Evolutionary conservation across 164 flowering plant genomes (phyloP).

Genomic region (Vitis rotundifolia): DNA sequence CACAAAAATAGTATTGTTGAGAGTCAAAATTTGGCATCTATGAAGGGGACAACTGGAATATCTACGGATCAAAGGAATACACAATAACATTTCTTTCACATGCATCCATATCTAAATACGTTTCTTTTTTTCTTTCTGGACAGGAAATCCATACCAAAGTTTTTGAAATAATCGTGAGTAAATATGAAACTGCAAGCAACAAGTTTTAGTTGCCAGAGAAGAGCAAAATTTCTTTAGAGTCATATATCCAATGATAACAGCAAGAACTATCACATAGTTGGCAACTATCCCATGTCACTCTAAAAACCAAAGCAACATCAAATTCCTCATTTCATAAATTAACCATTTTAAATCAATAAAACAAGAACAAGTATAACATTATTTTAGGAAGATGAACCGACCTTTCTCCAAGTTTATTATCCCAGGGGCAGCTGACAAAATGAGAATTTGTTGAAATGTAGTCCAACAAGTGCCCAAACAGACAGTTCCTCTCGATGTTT

Average conservation of each 20-base stretch:
- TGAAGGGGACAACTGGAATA: too few species aligned
- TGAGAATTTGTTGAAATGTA: slow-evolving; percentile 17
- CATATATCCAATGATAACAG: too few species aligned
- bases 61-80: too few species aligned
- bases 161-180: too few species aligned
- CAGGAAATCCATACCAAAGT: too few species aligned
- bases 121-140: too few species aligned
- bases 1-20: too few species aligned
- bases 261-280: neutral
- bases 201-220: too few species aligned
- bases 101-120: too few species aligned
- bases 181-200: too few species aligned
- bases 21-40: too few species aligned
- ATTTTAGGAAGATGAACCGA: slow-evolving; percentile 12
- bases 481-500: slow-evolving; percentile 13
- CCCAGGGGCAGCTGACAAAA: slow-evolving; percentile 14
- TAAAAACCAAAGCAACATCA: neutral
- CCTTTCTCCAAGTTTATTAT: slow-evolving; percentile 33
- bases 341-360: neutral
- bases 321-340: neutral
- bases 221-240: neutral
- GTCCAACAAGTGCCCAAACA: slow-evolving; percentile 11
- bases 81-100: too few species aligned
- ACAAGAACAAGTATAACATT: slow-evolving; percentile 3
- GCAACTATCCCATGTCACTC: neutral